Conservation (phyloP, 129 eudicot species). For the Apium graveolens region DNA sequence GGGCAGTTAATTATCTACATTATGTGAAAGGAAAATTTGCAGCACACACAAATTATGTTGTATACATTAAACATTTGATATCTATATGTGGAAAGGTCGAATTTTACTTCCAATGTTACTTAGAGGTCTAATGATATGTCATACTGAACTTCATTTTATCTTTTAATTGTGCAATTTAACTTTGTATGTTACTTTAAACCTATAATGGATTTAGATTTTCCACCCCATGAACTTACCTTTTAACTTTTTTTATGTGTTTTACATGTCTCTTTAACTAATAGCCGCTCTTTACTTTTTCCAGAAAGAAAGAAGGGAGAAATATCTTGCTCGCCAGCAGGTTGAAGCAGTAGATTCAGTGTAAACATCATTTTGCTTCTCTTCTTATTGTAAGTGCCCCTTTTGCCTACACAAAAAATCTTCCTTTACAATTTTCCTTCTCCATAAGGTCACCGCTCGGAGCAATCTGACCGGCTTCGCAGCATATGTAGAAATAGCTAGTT, state of each 20-base stretch:
- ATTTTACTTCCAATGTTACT: background rate
- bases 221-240: background rate
- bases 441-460: background rate
- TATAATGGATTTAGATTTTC: background rate
- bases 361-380: conserved; percentile 13
- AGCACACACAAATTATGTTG: background rate
- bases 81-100: background rate
- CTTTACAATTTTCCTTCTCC: background rate
- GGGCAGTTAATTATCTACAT: background rate
- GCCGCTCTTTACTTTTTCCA: conserved; percentile 4
- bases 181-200: background rate
- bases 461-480: background rate
- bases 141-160: background rate
- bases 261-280: background rate
- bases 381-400: conserved; percentile 17
- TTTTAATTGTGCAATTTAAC: background rate
- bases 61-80: background rate
- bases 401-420: conserved; percentile 20
- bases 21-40: background rate
- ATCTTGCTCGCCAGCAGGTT: conserved; percentile 79
- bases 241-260: background rate
- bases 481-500: conserved; percentile 6
- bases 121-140: background rate
- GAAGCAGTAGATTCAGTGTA: conserved; percentile 55
- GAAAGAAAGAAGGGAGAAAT: conserved; percentile 87